Base-by-base conservation (phyloP, 345 rosid genomes). In the Gossypium ekmanianum region DNA sequence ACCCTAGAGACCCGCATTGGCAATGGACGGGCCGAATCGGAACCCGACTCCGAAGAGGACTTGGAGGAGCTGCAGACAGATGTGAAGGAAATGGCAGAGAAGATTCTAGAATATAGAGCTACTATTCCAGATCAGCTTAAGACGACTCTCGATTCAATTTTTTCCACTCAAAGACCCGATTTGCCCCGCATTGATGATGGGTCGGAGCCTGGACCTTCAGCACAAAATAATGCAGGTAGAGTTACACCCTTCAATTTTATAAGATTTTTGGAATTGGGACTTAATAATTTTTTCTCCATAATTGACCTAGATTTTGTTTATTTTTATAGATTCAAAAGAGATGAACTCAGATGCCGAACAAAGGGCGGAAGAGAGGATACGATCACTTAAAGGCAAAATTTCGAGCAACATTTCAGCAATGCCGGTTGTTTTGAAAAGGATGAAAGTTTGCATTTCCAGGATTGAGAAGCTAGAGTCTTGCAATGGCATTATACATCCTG, bases 121-220 rank as follows among this genome's bases (percentile, higher is more conserved):
- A 84, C 84, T 72, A 84, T 90, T 55, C 96, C 93, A 34, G 91
- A 86, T 65, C 85, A 85, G 82, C 88, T 94, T 48, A 86, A 43
- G 29, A 20, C 47, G 10, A 67, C 66, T 24, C 73, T 75, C 10
- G 54, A n/a, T 39, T 66, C 78, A 17, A 10, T 66, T 48, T 64
- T 75, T 3, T 66, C 90, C n/a, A 63, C 81, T 22, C 86, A 82
- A 22, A 66, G 86, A 74, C 86, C 89, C 50, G 11, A 76, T 52
- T 68, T 83, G 0, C 74, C 86, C 24, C 58, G 64, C 7, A 4
- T 70, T 20, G 75, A 58, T 73, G 64, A 75, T 52, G 79, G 76
- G 26, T 86, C 75, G 76, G 87, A 81, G 52, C 78, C 85, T 79
- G 87, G 82, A 11, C 79, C 85, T 0, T 74, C 85, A 12, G 47